Evolutionary conservation across 192 early-diverging fungal genomes (phyloP), one percentile per base, ranked within the genome.

Genomic region (Cetraspora pellucida): DNA sequence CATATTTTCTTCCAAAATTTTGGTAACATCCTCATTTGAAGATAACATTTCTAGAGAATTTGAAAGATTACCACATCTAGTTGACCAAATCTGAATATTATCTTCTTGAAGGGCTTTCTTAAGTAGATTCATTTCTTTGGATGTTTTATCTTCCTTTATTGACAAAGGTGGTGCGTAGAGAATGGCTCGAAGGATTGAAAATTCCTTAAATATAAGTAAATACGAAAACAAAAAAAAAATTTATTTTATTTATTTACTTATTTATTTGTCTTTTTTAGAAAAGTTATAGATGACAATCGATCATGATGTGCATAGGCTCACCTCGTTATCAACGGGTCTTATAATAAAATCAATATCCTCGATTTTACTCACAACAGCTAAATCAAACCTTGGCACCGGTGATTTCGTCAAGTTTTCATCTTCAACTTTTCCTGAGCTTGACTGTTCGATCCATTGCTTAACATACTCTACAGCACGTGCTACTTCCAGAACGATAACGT

Each of bases 361-460:
- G 28, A 64, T 17, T 27, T 64, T 27, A 8, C 61, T 25, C 16
- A 64, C 25, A 17, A 64, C 61, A 27, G 27, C 61, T 28, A 64
- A 64, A 64, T 64, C 61, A 64, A 64, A 64, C 28, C 61, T 64
- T 31, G 61, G 61, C 7, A 64, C 61, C 10, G 61, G 61, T 14
- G 61, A 64, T 17, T 31, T 16, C 17, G 16, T 31, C 61, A 64
- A 14, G 16, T 27, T 27, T 31, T 64, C 21, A 64, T 64, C 61
- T 0, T 27, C 19, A 16, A 64, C 23, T 64, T 64, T n/a, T 9
- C 61, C 61, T 37, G 17, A 16, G 7, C 27, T 27, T 31, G 16
- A 37, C 27, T 64, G 61, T 23, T 37, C 37, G 10, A 64, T 64
- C 61, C 61, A 64, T 31, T 64, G 8, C 13, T 27, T 17, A 64